Conservation (phyloP, 2,329 filamentous ascomycete genomes). For the Hawksworthiomyces lignivorus region DNA sequence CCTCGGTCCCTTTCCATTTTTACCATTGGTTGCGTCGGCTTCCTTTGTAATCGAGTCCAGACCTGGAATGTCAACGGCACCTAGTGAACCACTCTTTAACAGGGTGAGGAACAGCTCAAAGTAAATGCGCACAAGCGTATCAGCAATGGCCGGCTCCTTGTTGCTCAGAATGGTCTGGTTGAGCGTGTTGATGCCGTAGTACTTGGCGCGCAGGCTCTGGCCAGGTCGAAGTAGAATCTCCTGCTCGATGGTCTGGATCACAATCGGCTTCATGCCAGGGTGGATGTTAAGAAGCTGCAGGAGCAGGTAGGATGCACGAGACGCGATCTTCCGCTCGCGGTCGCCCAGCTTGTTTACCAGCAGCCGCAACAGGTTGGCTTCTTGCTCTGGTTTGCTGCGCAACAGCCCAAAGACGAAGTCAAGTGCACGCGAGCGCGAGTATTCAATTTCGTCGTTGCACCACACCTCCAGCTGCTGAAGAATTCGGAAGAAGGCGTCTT, state of each 20-base stretch:
- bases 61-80: constrained; percentile 33
- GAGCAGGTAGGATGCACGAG: constrained; percentile 85
- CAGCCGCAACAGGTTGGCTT: constrained; percentile 83
- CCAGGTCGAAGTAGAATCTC: constrained; percentile 82
- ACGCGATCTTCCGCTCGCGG: constrained; percentile 90
- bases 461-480: constrained; percentile 85
- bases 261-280: constrained; percentile 85
- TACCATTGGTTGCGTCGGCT: constrained; percentile 17
- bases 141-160: constrained; percentile 74
- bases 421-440: constrained; percentile 77
- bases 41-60: constrained; percentile 28
- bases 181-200: constrained; percentile 92
- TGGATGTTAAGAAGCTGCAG: constrained; percentile 83
- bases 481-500: constrained; percentile 86
- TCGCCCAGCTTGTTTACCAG: constrained; percentile 97
- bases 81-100: constrained; percentile 54
- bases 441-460: constrained; percentile 94
- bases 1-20: too few relatives aligned
- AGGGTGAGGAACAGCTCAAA: constrained; percentile 81
- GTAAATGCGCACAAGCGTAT: constrained; percentile 79
- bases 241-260: constrained; percentile 77
- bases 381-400: constrained; percentile 94
- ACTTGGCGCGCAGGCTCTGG: constrained; percentile 82
- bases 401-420: constrained; percentile 88
- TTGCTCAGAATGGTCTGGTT: constrained; percentile 91